phyloP scores from a whole-genome alignment of 1,284 basidiomycete species.

The Fistulinella cinereoalba region DNA sequence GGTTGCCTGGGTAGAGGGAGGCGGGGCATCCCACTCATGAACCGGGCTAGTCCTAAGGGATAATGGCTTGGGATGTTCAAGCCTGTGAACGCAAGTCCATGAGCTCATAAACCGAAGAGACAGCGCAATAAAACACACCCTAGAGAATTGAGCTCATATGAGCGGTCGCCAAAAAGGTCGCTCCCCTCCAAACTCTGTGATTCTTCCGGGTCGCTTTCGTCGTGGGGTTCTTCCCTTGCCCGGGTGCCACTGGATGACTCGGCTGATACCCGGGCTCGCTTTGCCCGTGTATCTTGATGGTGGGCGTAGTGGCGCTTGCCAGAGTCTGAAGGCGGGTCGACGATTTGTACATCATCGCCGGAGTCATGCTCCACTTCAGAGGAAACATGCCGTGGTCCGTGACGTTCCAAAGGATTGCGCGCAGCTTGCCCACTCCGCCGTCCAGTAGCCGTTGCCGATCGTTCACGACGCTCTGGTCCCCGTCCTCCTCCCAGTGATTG shows the following conservation, averaged over 20 bases:
- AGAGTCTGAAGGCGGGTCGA: too few species aligned
- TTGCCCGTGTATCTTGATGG: constrained; percentile 7
- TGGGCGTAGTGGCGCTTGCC: too few species aligned
- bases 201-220: neutral
- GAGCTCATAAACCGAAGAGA: neutral
- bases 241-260: too few species aligned
- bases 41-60: constrained; percentile 1
- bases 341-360: neutral
- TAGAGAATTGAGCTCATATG: constrained; percentile 3
- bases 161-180: constrained; percentile 25
- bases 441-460: neutral
- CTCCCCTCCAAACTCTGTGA: constrained; percentile 15
- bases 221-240: too few species aligned
- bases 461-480: too few species aligned
- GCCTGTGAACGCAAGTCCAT: neutral
- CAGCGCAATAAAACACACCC: constrained; percentile 12
- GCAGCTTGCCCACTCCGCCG: neutral
- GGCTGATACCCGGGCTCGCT: too few species aligned
- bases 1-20: constrained; percentile 24
- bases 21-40: constrained; percentile 4
- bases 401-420: constrained; percentile 3
- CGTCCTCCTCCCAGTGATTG: too few species aligned
- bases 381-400: neutral
- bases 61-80: neutral
- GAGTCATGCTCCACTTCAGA: constrained; percentile 3